Conservation (phyloP, 495 filamentous ascomycete genomes). For the Penicillium tannophilum region DNA sequence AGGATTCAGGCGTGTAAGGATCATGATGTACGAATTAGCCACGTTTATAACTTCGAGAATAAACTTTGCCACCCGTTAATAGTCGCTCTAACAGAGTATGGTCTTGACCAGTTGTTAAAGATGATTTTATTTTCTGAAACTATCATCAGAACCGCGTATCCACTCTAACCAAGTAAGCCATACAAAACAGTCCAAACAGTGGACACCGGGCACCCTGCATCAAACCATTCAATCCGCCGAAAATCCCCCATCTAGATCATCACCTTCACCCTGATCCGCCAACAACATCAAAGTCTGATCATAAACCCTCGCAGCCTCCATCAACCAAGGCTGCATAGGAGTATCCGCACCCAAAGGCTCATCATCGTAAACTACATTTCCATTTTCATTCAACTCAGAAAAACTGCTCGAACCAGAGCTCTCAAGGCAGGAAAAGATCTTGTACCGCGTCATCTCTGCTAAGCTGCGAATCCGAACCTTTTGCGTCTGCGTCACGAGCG, state of each 20-base stretch:
- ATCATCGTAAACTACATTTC: constrained; percentile 6
- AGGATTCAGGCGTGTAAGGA: too few relatives aligned
- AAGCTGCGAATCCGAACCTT: constrained; percentile 81
- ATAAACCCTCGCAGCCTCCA: constrained; percentile 76
- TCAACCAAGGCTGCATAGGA: constrained; percentile 46
- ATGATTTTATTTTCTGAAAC: background rate
- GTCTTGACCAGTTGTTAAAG: background rate
- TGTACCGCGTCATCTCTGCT: constrained; percentile 54
- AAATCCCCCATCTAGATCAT: constrained; percentile 4
- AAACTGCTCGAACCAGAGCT: constrained; percentile 34
- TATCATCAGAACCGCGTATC: background rate
- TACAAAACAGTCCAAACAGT: background rate
- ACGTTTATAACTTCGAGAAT: background rate
- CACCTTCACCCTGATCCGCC: constrained; percentile 51
- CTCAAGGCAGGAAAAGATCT: constrained; percentile 53
- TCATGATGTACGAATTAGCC: too few relatives aligned
- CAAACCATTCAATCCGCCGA: constrained; percentile 1
- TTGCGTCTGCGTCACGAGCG: constrained; percentile 62
- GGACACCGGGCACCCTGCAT: background rate
- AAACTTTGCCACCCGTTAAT: background rate
- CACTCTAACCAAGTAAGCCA: background rate
- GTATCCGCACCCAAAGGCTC: constrained; percentile 33
- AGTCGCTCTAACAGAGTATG: background rate
- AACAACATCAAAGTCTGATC: constrained; percentile 74
- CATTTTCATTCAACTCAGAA: constrained; percentile 25